These are phyloP conservation scores for Gryganskiella cystojenkinii DNA, from an alignment of 192 early-diverging fungal species.

Conservation along the genomic window DNA sequence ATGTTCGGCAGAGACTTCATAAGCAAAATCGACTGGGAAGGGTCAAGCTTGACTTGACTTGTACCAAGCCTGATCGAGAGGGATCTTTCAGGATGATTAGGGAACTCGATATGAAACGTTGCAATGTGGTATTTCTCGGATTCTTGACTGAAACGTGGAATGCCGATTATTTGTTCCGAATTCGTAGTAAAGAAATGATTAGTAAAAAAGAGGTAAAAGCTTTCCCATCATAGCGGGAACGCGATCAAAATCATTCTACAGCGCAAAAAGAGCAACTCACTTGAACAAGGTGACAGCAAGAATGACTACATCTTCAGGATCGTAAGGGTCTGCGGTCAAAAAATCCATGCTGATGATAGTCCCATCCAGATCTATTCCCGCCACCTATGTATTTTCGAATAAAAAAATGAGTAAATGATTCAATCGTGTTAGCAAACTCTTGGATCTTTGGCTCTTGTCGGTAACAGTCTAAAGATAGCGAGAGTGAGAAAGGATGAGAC, in stretches of 20 bases:
- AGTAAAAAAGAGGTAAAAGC: not conserved
- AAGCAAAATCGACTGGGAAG: constrained; percentile 15
- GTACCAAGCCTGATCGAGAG: constrained; percentile 28
- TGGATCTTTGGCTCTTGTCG: too few relatives aligned
- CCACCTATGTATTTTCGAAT: too few relatives aligned
- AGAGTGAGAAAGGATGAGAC: too few relatives aligned
- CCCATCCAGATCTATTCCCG: constrained; percentile 18
- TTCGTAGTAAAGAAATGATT: not conserved
- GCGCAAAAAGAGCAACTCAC: constrained; percentile 13
- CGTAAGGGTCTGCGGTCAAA: constrained; percentile 17
- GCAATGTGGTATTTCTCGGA: constrained; percentile 26
- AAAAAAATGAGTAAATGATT: too few relatives aligned
- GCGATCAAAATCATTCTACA: too few relatives aligned
- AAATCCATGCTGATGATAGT: constrained; percentile 44
- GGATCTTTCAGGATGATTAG: not conserved
- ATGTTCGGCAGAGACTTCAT: constrained; percentile 40
- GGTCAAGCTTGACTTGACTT: constrained; percentile 17
- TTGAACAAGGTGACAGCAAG: constrained; percentile 34
- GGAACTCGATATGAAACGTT: constrained; percentile 35
- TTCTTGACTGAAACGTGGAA: constrained; percentile 4
- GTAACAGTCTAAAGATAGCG: too few relatives aligned
- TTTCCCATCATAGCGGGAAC: too few relatives aligned
- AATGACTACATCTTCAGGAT: constrained; percentile 13
- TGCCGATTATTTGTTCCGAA: not conserved
- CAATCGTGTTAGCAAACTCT: too few relatives aligned